A percentile compares a stretch with the other conserved stretches of the same genome.
phyloP scores from a whole-genome alignment of 1,139 yeast genomes.

The Nakaseomyces glabratus region DNA sequence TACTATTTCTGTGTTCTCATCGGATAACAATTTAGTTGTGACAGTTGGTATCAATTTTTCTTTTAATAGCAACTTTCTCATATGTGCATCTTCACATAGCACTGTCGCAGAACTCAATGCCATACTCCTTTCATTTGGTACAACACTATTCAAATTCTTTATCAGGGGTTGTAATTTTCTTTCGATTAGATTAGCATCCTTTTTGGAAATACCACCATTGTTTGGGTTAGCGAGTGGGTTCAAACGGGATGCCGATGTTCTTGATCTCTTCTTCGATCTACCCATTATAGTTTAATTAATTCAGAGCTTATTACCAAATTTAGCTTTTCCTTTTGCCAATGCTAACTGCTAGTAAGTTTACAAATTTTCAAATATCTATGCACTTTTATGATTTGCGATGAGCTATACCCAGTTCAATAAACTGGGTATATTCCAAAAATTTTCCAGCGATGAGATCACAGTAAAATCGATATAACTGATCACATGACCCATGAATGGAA shows the following conservation, averaged over 20 bases:
- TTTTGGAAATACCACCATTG: constrained; percentile 29
- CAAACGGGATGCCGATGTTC: constrained; percentile 45
- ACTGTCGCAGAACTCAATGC: constrained; percentile 69
- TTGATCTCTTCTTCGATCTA: constrained; percentile 63
- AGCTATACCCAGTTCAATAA: neutral
- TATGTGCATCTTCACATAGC: constrained; percentile 56
- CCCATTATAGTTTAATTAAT: constrained; percentile 55
- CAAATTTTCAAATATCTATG: too few species aligned
- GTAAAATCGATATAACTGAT: too few species aligned
- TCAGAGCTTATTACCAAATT: too few species aligned
- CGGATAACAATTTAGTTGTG: constrained; percentile 57
- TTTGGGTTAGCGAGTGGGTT: constrained; percentile 37
- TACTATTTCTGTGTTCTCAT: constrained; percentile 61
- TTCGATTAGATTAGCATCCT: constrained; percentile 43
- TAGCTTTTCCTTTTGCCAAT: too few species aligned
- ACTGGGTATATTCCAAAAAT: too few species aligned
- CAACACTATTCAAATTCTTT: constrained; percentile 50
- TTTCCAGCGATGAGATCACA: neutral
- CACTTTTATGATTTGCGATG: neutral
- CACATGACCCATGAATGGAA: too few species aligned
- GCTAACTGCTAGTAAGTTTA: too few species aligned
- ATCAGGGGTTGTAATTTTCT: constrained; percentile 62
- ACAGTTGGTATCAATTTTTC: constrained; percentile 59
- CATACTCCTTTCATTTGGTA: constrained; percentile 67
- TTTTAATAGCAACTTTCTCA: constrained; percentile 56